Percentiles rank a stretch among this genome's conserved stretches.
Conservation (phyloP, 805 yeast species). For the Kregervanrija pseudodelftensis region DNA sequence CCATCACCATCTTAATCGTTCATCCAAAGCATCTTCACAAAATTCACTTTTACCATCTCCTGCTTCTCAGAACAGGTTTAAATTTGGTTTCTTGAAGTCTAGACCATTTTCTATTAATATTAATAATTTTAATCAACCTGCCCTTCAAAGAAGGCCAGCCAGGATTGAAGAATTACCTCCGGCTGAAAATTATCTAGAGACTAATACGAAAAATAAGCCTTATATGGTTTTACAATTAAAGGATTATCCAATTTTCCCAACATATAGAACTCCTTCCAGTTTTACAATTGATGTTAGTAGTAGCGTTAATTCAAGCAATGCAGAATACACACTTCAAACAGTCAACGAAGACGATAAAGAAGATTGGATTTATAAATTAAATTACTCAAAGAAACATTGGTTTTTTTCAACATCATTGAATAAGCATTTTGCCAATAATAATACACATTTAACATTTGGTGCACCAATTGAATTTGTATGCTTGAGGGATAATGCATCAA, state of each 20-base stretch:
- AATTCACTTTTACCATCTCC: conserved; percentile 3
- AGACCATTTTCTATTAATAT: conserved; percentile 56
- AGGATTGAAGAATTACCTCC: conserved; percentile 56
- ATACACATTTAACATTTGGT: conserved; percentile 57
- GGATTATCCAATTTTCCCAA: conserved; percentile 42
- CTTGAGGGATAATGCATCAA: conserved; percentile 51
- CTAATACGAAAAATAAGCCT: conserved; percentile 43
- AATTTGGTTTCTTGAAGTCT: conserved; percentile 28
- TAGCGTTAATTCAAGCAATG: conserved; percentile 25
- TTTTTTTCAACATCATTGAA: conserved; percentile 34
- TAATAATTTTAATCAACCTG: conserved; percentile 21
- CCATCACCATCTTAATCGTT: neutral
- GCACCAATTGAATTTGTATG: conserved; percentile 76
- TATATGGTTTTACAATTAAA: conserved; percentile 38
- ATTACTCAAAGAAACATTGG: conserved; percentile 49
- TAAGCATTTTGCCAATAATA: conserved; percentile 14
- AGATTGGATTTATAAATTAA: conserved; percentile 60
- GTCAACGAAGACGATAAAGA: conserved; percentile 51
- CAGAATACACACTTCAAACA: conserved; percentile 55
- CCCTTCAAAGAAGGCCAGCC: conserved; percentile 27
- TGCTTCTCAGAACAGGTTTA: conserved; percentile 15
- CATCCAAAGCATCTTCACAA: neutral
- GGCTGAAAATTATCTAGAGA: conserved; percentile 29
- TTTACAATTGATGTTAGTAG: conserved; percentile 37
- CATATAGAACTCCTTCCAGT: conserved; percentile 40